Evolutionary conservation across 495 filamentous ascomycete genomes (phyloP).

Genomic region (Penicillium soppii): DNA sequence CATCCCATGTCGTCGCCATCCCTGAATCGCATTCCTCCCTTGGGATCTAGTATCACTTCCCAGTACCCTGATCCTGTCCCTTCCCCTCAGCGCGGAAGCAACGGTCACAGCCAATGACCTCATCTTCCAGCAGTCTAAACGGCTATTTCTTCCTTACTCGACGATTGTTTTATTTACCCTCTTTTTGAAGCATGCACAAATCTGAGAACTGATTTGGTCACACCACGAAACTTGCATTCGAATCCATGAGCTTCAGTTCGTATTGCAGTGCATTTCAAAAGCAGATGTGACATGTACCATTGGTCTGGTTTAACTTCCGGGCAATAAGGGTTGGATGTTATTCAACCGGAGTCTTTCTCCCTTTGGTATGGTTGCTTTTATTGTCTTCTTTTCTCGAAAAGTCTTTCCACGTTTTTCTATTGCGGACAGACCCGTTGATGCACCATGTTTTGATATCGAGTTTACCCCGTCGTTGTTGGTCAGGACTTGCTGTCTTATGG

Average conservation of each 20-base stretch:
- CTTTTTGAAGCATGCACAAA: background rate
- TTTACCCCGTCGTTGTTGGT: background rate
- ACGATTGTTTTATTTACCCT: background rate
- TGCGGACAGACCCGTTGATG: background rate
- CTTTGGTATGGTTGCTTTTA: background rate
- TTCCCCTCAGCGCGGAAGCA: conserved; percentile 22
- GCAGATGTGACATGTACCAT: background rate
- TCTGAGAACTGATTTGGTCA: background rate
- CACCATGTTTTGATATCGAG: background rate
- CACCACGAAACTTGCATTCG: background rate
- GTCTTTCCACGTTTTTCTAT: background rate
- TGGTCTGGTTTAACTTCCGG: conserved; percentile 13
- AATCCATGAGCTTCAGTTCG: background rate
- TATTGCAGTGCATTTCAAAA: background rate
- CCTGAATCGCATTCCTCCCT: conserved; percentile 37
- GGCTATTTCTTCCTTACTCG: background rate
- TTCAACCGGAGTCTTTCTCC: conserved; percentile 17
- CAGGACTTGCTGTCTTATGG: background rate
- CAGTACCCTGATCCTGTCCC: conserved; percentile 28
- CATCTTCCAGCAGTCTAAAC: background rate
- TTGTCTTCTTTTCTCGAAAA: background rate
- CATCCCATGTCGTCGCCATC: conserved; percentile 38
- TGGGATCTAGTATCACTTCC: conserved; percentile 29
- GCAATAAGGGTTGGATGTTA: conserved; percentile 10
- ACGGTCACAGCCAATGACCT: conserved; percentile 13